Percentiles rank a stretch among this genome's conserved stretches.
Conservation (phyloP, 371 early-diverging fungal species). For the Zopfochytrium polystomum region DNA sequence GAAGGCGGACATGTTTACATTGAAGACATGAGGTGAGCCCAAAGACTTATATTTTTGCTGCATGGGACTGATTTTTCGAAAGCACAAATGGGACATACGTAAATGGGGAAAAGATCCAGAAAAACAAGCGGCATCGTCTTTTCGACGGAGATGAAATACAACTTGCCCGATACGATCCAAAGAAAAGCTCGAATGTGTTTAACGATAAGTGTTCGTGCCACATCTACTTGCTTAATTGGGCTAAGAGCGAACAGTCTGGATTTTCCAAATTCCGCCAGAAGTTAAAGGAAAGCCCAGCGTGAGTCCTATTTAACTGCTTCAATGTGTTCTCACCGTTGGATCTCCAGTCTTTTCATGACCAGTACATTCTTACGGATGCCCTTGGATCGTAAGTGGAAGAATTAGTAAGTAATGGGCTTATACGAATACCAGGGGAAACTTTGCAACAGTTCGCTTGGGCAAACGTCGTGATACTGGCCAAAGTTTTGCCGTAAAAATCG, state of each 20-base stretch:
- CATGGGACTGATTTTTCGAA: conserved; percentile 22
- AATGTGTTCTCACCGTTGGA: neutral
- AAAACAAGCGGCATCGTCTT: conserved; percentile 53
- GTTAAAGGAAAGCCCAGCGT: neutral
- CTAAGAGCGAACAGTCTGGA: conserved; percentile 14
- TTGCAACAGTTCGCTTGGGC: conserved; percentile 61
- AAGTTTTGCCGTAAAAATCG: conserved; percentile 63
- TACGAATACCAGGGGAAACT: conserved; percentile 45
- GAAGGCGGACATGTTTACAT: conserved; percentile 43
- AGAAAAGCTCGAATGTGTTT: conserved; percentile 10
- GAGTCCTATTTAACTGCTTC: neutral
- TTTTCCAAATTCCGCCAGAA: neutral
- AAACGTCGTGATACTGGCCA: conserved; percentile 50
- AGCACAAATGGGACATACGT: conserved; percentile 78
- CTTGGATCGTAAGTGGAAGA: too few relatives aligned
- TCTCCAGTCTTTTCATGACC: neutral
- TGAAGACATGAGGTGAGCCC: conserved; percentile 43
- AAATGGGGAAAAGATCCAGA: conserved; percentile 55
- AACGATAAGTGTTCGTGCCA: conserved; percentile 27
- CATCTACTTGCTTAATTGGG: too few relatives aligned
- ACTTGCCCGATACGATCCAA: conserved; percentile 45
- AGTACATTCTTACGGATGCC: neutral
- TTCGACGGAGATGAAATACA: conserved; percentile 64
- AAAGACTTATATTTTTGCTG: neutral
- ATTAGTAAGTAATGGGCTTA: too few relatives aligned